A percentile compares a stretch with the other conserved stretches of the same genome.
phyloP scores from a whole-genome alignment of 1,139 yeast species.

The Lizanozyma gosingica region DNA sequence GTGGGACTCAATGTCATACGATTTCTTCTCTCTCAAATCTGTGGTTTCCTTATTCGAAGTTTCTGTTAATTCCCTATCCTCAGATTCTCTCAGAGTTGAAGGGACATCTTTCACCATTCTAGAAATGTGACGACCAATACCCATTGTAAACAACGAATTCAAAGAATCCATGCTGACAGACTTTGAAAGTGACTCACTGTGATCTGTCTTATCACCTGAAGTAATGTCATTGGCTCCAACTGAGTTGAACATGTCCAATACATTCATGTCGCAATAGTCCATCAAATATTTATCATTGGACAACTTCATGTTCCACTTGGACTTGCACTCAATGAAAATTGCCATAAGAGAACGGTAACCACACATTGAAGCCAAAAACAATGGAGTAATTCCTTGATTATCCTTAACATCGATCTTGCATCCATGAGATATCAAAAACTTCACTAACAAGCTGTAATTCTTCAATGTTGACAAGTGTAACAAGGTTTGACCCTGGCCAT shows the following conservation, averaged over 20 bases:
- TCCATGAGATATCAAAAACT: constrained; percentile 65
- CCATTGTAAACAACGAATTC: constrained; percentile 30
- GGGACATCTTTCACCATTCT: constrained; percentile 11
- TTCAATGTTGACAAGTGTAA: constrained; percentile 75
- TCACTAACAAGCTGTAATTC: constrained; percentile 55
- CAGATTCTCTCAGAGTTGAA: constrained; percentile 14
- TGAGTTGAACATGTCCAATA: constrained; percentile 42
- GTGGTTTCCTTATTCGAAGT: too few species aligned
- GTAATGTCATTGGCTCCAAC: constrained; percentile 13
- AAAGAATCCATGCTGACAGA: constrained; percentile 30
- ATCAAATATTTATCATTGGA: constrained; percentile 47
- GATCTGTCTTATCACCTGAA: constrained; percentile 6
- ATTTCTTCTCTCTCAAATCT: too few species aligned
- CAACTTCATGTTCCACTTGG: constrained; percentile 51
- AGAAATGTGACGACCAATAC: constrained; percentile 31
- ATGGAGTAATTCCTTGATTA: constrained; percentile 73
- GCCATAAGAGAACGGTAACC: constrained; percentile 61
- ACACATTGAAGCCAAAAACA: constrained; percentile 73
- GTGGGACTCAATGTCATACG: too few species aligned
- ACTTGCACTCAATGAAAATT: constrained; percentile 52
- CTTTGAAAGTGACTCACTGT: constrained; percentile 16
- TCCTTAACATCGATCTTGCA: constrained; percentile 72
- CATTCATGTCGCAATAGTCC: constrained; percentile 56
- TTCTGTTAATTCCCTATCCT: too few species aligned
- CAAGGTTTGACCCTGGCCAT: constrained; percentile 77